Conservation (phyloP, 768 basidiomycete species). For the Pluteus cervinus region DNA sequence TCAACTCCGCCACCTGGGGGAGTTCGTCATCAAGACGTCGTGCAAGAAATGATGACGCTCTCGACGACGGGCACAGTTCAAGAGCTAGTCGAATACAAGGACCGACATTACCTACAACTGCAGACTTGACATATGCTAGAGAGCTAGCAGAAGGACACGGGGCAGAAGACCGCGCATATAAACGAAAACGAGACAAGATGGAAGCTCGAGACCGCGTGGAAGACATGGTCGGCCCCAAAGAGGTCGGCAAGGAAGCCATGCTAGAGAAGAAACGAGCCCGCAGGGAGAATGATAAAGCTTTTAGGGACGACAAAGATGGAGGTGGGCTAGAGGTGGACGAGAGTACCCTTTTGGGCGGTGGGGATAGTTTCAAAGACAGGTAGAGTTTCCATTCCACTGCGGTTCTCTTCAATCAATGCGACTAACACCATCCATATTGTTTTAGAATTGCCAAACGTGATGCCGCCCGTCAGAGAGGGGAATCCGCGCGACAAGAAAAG, state of each 20-base stretch:
- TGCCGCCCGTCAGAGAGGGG: constrained; percentile 56
- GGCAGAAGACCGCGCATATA: constrained; percentile 44
- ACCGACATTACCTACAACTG: constrained; percentile 61
- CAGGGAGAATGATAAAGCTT: constrained; percentile 65
- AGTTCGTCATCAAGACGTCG: too few species aligned
- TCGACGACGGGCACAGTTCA: constrained; percentile 15
- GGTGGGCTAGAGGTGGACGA: constrained; percentile 79
- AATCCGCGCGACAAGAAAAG: constrained; percentile 50
- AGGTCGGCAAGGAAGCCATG: constrained; percentile 77
- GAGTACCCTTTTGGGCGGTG: constrained; percentile 72
- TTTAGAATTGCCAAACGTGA: constrained; percentile 63
- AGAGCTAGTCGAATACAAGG: constrained; percentile 32
- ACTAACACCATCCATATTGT: background rate
- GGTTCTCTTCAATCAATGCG: too few species aligned
- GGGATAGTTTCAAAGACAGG: constrained; percentile 78
- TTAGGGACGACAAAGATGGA: constrained; percentile 73
- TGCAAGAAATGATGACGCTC: constrained; percentile 10
- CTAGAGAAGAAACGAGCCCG: constrained; percentile 79
- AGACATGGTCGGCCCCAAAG: constrained; percentile 75
- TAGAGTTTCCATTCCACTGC: constrained; percentile 34
- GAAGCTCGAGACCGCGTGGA: constrained; percentile 68
- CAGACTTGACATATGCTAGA: constrained; percentile 64
- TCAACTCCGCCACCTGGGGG: constrained; percentile 43
- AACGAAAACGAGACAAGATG: constrained; percentile 61
- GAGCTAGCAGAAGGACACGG: constrained; percentile 53